Conservation (phyloP, 371 early-diverging fungal species). For the Capillidium rhysosporum region DNA sequence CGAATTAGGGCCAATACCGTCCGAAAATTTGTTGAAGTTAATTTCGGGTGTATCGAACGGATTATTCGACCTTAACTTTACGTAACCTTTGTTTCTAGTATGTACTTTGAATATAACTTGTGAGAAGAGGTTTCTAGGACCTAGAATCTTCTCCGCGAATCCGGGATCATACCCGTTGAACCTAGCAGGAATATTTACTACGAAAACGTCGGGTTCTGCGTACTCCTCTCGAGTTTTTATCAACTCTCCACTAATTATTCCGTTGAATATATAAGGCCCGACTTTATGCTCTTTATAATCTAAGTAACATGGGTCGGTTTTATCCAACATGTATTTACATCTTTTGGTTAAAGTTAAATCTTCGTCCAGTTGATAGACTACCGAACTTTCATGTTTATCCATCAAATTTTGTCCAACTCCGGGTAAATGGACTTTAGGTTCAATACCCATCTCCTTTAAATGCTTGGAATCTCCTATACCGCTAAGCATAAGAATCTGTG, state of each 20-base stretch:
- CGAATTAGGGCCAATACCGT: neutral
- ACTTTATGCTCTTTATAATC: neutral
- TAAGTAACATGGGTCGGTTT: neutral
- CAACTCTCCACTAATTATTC: neutral
- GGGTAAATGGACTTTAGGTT: neutral
- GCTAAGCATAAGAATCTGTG: conserved; percentile 14
- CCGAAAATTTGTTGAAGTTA: neutral
- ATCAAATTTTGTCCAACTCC: conserved; percentile 2
- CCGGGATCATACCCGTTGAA: conserved; percentile 4
- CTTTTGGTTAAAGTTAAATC: neutral
- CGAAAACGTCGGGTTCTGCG: neutral
- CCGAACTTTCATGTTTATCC: neutral
- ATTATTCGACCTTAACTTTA: neutral
- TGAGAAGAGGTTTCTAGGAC: neutral
- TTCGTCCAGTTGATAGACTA: neutral
- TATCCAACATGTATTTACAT: neutral
- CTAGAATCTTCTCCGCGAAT: neutral
- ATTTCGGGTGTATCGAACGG: conserved; percentile 4
- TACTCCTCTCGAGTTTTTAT: neutral
- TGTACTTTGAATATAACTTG: conserved; percentile 4
- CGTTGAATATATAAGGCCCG: conserved; percentile 3
- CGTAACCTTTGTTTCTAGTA: conserved; percentile 1
- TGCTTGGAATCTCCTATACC: conserved; percentile 10
- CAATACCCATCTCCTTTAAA: neutral
- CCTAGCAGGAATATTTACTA: neutral